These are phyloP conservation scores for Ophiobolus disseminans DNA, from an alignment of 2,329 filamentous ascomycete genomes.

Conservation along the genomic window DNA sequence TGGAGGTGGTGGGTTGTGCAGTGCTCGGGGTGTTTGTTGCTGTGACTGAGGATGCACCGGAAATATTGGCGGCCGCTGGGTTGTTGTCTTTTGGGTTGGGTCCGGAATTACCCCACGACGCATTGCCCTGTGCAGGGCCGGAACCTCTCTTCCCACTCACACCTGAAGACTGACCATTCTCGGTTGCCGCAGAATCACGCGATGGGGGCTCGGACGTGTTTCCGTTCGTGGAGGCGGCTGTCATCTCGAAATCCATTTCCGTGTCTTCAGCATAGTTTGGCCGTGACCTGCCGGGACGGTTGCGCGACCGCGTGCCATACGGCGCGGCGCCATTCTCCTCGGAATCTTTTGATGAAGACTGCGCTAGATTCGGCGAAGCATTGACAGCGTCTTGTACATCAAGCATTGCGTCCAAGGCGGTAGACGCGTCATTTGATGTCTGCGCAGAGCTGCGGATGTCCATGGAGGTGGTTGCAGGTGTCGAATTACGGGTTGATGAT, in stretches of 20 bases:
- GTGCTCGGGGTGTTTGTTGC: slow-evolving; percentile 49
- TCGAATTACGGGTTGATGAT: slow-evolving; percentile 45
- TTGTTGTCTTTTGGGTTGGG: slow-evolving; percentile 45
- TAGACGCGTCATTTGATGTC: slow-evolving; percentile 34
- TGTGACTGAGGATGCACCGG: slow-evolving; percentile 66
- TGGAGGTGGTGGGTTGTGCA: slow-evolving; percentile 53
- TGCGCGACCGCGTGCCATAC: slow-evolving; percentile 94
- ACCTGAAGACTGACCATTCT: slow-evolving; percentile 40
- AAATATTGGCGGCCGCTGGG: slow-evolving; percentile 51
- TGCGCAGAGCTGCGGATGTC: slow-evolving; percentile 35
- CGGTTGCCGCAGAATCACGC: slow-evolving; percentile 44
- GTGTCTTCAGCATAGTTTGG: slow-evolving; percentile 96
- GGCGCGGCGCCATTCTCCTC: slow-evolving; percentile 60
- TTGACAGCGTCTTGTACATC: slow-evolving; percentile 39
- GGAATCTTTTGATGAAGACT: slow-evolving; percentile 42
- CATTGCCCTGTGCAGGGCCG: slow-evolving; percentile 50
- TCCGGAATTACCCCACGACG: slow-evolving; percentile 46
- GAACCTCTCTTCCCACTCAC: slow-evolving; percentile 49
- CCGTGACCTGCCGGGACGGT: slow-evolving; percentile 78
- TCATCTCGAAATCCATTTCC: slow-evolving; percentile 84
- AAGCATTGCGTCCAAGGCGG: slow-evolving; percentile 34
- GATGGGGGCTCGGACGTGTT: slow-evolving; percentile 54
- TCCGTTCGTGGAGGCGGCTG: slow-evolving; percentile 64
- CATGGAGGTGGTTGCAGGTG: slow-evolving; percentile 35
- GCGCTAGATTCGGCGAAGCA: slow-evolving; percentile 37